phyloP scores from a whole-genome alignment of 768 basidiomycete genomes.

The Exsudoporus frostii region DNA sequence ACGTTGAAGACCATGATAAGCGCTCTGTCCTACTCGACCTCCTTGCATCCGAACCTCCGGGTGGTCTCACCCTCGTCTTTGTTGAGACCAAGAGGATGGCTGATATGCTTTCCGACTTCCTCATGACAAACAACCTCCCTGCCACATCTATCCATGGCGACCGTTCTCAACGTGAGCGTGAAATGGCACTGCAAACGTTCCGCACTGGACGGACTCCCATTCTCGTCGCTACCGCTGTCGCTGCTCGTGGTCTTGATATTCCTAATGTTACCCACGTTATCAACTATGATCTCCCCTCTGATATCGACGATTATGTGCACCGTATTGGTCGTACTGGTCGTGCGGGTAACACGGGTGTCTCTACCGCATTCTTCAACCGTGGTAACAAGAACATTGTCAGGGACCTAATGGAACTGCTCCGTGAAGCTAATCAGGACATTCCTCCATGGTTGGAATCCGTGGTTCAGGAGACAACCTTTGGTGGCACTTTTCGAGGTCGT shows the following conservation, averaged over 20 bases:
- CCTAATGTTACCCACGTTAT: conserved; percentile 99
- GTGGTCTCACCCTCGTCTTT: conserved; percentile 90
- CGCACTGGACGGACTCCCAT: conserved; percentile 92
- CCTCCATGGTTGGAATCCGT: conserved; percentile 89
- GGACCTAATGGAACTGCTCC: conserved; percentile 88
- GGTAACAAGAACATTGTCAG: conserved; percentile 90
- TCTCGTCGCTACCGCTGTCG: conserved; percentile 97
- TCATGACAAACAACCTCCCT: conserved; percentile 75
- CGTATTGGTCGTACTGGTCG: conserved; percentile 98
- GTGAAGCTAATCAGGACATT: conserved; percentile 95
- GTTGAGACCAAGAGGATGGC: conserved; percentile 99
- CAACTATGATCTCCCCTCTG: conserved; percentile 96
- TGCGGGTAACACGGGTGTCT: conserved; percentile 95
- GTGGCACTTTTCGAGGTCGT: conserved; percentile 52
- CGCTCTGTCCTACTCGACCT: conserved; percentile 95
- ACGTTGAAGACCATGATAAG: conserved; percentile 96
- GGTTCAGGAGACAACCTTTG: conserved; percentile 76
- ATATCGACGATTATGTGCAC: conserved; percentile 99
- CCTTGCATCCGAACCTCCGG: conserved; percentile 66
- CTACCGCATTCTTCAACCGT: conserved; percentile 95
- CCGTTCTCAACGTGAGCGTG: conserved; percentile 95
- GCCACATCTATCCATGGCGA: conserved; percentile 99
- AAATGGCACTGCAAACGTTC: conserved; percentile 94
- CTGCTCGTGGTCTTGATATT: conserved; percentile 98
- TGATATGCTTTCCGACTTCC: conserved; percentile 95